phyloP scores from a whole-genome alignment of 2,329 filamentous ascomycete species.

The Xylaria sp. region DNA sequence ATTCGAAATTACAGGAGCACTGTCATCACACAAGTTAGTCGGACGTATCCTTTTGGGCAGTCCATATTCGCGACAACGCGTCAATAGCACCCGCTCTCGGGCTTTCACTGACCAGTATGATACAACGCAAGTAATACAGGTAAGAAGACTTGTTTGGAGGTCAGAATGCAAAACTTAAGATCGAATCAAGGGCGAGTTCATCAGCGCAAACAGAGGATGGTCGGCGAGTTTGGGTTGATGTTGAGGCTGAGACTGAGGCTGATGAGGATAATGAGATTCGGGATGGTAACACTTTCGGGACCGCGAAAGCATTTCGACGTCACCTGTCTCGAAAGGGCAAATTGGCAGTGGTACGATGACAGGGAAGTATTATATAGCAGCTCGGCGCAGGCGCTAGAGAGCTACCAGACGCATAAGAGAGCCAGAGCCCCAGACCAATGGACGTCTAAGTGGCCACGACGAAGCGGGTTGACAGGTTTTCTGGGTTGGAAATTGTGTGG shows the following conservation, averaged over 20 bases:
- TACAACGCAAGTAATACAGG: conserved; percentile 50
- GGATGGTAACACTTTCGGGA: conserved; percentile 41
- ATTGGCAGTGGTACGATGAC: conserved; percentile 36
- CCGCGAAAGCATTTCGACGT: conserved; percentile 51
- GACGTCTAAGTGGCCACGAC: conserved; percentile 43
- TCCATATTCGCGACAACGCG: conserved; percentile 31
- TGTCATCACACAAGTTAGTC: conserved; percentile 42
- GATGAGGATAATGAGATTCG: conserved; percentile 38
- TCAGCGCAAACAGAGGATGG: conserved; percentile 38
- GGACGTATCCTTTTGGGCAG: conserved; percentile 29
- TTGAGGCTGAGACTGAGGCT: conserved; percentile 36
- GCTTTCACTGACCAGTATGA: conserved; percentile 56
- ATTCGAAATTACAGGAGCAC: conserved; percentile 48
- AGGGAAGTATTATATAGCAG: conserved; percentile 45
- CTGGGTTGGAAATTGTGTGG: conserved; percentile 45
- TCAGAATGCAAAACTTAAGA: conserved; percentile 33
- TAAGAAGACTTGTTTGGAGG: conserved; percentile 45
- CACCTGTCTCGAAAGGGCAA: conserved; percentile 40
- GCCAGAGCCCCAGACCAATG: conserved; percentile 39
- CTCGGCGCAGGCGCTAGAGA: conserved; percentile 38
- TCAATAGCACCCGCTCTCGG: conserved; percentile 42
- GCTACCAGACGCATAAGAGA: conserved; percentile 36
- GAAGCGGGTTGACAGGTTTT: conserved; percentile 40
- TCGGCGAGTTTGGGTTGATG: conserved; percentile 25
- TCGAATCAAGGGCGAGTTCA: conserved; percentile 32